Conservation (phyloP, 1,284 basidiomycete genomes). For the Pterulicium gracile region DNA sequence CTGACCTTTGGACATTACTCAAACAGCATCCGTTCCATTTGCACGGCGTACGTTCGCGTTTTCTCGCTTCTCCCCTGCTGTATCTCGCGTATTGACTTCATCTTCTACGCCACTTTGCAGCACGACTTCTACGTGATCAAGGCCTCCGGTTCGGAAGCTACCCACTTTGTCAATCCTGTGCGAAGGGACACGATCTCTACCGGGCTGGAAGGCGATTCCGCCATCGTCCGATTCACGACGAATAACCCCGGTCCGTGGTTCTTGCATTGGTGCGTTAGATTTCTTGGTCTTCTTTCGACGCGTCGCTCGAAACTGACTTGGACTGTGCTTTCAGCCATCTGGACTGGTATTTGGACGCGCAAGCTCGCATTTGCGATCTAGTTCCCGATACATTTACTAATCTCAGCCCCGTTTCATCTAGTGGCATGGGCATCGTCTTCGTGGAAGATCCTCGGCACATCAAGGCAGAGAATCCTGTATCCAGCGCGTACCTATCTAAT, state of each 20-base stretch:
- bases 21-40: neutral
- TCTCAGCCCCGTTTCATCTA: neutral
- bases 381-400: too few species aligned
- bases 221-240: slow-evolving; percentile 20
- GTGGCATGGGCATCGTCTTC: slow-evolving; percentile 27
- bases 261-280: slow-evolving; percentile 14
- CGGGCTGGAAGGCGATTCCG: slow-evolving; percentile 15
- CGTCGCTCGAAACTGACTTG: neutral
- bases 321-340: neutral
- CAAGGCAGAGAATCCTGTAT: neutral
- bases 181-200: slow-evolving; percentile 20
- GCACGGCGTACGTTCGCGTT: neutral
- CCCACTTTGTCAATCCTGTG: slow-evolving; percentile 1
- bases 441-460: slow-evolving; percentile 17
- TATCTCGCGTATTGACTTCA: too few species aligned
- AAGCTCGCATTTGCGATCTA: too few species aligned
- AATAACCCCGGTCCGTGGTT: slow-evolving; percentile 20
- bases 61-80: neutral
- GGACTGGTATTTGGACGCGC: neutral
- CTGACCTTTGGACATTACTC: neutral
- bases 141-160: neutral
- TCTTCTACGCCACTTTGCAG: too few species aligned
- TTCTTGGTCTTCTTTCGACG: slow-evolving; percentile 9
- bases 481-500: neutral
- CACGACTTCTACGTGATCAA: slow-evolving; percentile 1